Evolutionary conservation across 148 eudicot species (phyloP).

Genomic region (Persicaria maculosa): DNA sequence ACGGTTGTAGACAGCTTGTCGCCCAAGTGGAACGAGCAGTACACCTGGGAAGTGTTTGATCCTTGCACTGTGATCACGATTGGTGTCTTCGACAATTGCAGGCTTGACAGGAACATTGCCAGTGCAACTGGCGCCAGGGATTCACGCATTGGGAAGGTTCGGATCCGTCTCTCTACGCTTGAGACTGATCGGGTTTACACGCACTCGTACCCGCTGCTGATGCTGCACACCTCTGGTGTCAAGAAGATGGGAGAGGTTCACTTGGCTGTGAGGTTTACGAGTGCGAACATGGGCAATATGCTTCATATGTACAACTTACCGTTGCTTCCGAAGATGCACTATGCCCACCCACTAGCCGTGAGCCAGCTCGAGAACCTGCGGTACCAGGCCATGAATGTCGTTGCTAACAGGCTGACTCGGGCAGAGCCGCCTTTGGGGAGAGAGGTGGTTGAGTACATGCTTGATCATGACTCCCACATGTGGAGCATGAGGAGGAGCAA

Average conservation of each 20-base stretch:
- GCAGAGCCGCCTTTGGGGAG: conserved; percentile 83
- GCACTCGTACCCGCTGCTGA: conserved; percentile 73
- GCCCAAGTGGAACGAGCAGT: conserved; percentile 96
- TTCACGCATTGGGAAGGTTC: conserved; percentile 75
- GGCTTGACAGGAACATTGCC: conserved; percentile 43
- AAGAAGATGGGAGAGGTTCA: conserved; percentile 96
- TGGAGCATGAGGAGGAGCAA: conserved; percentile 98
- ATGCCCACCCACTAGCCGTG: conserved; percentile 67
- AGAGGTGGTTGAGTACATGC: conserved; percentile 96
- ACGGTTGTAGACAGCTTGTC: conserved; percentile 69
- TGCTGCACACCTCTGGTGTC: conserved; percentile 82
- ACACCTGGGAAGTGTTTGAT: conserved; percentile 97
- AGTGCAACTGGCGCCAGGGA: conserved; percentile 34
- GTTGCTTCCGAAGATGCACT: conserved; percentile 81
- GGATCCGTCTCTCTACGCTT: conserved; percentile 71
- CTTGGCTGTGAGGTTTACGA: conserved; percentile 74
- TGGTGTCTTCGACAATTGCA: conserved; percentile 78
- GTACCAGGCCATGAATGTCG: conserved; percentile 76
- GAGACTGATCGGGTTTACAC: conserved; percentile 82
- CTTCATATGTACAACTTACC: conserved; percentile 68
- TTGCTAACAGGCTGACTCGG: conserved; percentile 52
- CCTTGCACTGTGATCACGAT: conserved; percentile 91
- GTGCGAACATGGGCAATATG: conserved; percentile 70
- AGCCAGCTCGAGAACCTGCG: conserved; percentile 66
- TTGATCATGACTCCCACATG: conserved; percentile 84